Evolutionary conservation across 345 rosid species (phyloP).

Genomic region (Citrus inodora): DNA sequence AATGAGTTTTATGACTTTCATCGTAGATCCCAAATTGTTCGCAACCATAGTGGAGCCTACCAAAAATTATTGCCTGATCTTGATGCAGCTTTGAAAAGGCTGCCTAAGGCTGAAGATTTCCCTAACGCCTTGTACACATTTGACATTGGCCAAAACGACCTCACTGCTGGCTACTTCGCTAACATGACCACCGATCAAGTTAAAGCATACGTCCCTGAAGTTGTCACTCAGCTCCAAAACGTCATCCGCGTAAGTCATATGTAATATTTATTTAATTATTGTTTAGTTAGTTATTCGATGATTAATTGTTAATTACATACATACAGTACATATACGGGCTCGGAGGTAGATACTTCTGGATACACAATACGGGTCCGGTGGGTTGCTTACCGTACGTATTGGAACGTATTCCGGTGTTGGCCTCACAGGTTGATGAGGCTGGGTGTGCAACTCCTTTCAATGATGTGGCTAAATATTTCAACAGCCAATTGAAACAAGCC

Average conservation of each 20-base stretch:
- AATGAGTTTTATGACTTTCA: slow-evolving; percentile 53
- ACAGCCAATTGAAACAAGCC: slow-evolving; percentile 35
- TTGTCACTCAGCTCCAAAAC: slow-evolving; percentile 39
- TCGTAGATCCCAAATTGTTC: slow-evolving; percentile 53
- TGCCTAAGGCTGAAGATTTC: slow-evolving; percentile 48
- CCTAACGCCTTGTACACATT: slow-evolving; percentile 55
- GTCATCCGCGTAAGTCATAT: slow-evolving; percentile 28
- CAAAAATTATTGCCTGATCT: slow-evolving; percentile 37
- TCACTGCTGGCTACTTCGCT: slow-evolving; percentile 48
- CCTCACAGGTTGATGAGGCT: slow-evolving; percentile 43
- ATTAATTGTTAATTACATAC: background rate
- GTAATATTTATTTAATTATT: no score
- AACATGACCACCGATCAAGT: slow-evolving; percentile 46
- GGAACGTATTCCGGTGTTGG: slow-evolving; percentile 43
- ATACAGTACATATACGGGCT: slow-evolving; percentile 37
- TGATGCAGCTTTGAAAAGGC: slow-evolving; percentile 31
- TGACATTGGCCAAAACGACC: slow-evolving; percentile 79
- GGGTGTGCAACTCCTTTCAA: slow-evolving; percentile 64
- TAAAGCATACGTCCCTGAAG: slow-evolving; percentile 42
- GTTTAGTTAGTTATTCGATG: background rate
- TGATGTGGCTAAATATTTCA: slow-evolving; percentile 55
- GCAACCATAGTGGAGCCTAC: slow-evolving; percentile 45
- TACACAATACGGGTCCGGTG: slow-evolving; percentile 68
- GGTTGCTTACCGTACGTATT: slow-evolving; percentile 65
- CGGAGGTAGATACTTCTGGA: slow-evolving; percentile 63